phyloP scores from a whole-genome alignment of 768 basidiomycete genomes.

The Xanthoconium purpureum region DNA sequence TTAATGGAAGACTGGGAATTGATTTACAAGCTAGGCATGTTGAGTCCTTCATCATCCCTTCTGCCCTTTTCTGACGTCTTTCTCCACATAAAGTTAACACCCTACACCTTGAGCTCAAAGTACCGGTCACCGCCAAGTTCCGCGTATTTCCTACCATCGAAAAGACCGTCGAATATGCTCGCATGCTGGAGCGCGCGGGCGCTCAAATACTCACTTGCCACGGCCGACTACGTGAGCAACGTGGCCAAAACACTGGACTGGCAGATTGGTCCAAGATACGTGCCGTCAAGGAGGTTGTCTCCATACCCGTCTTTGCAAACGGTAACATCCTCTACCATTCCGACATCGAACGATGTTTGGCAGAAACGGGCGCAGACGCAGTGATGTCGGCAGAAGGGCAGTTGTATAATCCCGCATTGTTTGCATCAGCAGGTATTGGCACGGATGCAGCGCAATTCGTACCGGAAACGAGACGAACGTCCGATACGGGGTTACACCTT shows the following conservation, averaged over 20 bases:
- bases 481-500: slow-evolving; percentile 48
- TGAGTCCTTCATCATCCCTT: background rate
- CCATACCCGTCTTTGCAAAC: slow-evolving; percentile 93
- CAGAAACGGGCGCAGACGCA: slow-evolving; percentile 83
- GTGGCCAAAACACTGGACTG: slow-evolving; percentile 80
- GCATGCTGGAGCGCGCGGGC: slow-evolving; percentile 93
- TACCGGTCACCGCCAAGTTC: slow-evolving; percentile 98
- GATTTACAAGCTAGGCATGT: slow-evolving; percentile 73
- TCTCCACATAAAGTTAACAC: slow-evolving; percentile 60
- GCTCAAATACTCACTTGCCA: slow-evolving; percentile 95
- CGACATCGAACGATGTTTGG: slow-evolving; percentile 79
- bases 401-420: slow-evolving; percentile 88
- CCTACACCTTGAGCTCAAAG: slow-evolving; percentile 74
- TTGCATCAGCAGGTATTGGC: slow-evolving; percentile 36
- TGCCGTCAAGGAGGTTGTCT: slow-evolving; percentile 86
- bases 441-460: background rate
- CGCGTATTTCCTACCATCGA: slow-evolving; percentile 83
- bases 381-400: slow-evolving; percentile 96
- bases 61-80: background rate
- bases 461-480: slow-evolving; percentile 10
- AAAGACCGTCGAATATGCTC: slow-evolving; percentile 90
- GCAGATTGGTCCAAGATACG: slow-evolving; percentile 89
- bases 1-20: slow-evolving; percentile 95
- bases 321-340: slow-evolving; percentile 88
- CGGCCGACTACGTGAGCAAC: slow-evolving; percentile 86